These are phyloP conservation scores for Malus hybrid DNA, from an alignment of 331 rosid species.

Conservation along the genomic window DNA sequence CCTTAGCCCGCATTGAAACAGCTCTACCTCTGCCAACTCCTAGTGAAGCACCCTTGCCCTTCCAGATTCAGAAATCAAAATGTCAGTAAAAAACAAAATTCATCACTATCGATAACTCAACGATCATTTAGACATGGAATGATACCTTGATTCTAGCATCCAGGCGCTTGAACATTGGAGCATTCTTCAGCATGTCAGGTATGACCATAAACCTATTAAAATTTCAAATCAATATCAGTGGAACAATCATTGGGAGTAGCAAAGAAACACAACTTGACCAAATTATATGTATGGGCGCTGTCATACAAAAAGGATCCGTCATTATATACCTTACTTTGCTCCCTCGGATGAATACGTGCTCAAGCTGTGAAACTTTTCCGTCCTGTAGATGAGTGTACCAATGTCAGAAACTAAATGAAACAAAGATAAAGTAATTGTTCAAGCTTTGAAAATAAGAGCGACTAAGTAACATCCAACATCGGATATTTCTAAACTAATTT, in stretches of 20 bases:
- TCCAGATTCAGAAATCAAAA: slow-evolving; percentile 27
- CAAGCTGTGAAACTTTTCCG: slow-evolving; percentile 91
- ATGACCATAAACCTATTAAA: slow-evolving; percentile 88
- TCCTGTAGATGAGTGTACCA: slow-evolving; percentile 41
- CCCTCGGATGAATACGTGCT: slow-evolving; percentile 95
- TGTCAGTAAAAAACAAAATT: slow-evolving; percentile 3
- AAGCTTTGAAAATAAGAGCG: neutral
- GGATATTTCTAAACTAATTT: too few relatives aligned
- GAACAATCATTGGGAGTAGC: neutral
- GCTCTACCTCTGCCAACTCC: slow-evolving; percentile 99
- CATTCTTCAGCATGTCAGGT: slow-evolving; percentile 98
- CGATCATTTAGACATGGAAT: slow-evolving; percentile 1
- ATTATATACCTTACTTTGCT: slow-evolving; percentile 86
- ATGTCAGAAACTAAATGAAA: slow-evolving; percentile 11
- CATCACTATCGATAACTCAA: neutral
- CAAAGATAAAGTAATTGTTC: neutral
- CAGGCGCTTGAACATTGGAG: slow-evolving; percentile 97
- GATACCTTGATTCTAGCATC: slow-evolving; percentile 94
- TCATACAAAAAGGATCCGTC: neutral
- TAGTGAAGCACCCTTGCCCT: slow-evolving; percentile 98
- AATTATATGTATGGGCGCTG: neutral
- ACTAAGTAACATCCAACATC: neutral
- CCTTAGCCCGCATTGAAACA: slow-evolving; percentile 97
- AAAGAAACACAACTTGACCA: neutral
- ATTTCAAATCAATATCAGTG: slow-evolving; percentile 5